These are phyloP conservation scores for Neoascochyta sp. DNA, from an alignment of 2,329 filamentous ascomycete genomes.

Conservation along the genomic window DNA sequence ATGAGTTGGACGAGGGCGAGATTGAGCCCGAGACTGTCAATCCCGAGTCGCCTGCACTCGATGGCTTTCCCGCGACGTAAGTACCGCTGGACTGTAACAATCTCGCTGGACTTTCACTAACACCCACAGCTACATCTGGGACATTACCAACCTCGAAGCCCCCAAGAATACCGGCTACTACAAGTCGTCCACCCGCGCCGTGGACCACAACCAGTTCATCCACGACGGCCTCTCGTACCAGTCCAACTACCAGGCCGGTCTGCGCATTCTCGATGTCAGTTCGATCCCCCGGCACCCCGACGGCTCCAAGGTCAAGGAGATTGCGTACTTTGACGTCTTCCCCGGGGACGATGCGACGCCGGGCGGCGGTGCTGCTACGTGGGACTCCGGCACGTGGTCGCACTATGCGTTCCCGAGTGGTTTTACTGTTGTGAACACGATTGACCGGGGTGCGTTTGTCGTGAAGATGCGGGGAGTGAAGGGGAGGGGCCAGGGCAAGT, in stretches of 20 bases:
- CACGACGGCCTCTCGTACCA: conserved; percentile 42
- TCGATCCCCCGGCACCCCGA: conserved; percentile 38
- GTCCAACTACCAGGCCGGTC: conserved; percentile 44
- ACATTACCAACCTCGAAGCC: conserved; percentile 36
- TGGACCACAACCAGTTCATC: conserved; percentile 49
- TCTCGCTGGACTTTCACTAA: too few species aligned
- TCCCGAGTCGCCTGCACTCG: conserved; percentile 26
- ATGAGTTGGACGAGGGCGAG: conserved; percentile 40
- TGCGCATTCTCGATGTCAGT: conserved; percentile 43
- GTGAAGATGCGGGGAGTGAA: conserved; percentile 25
- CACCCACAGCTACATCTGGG: conserved; percentile 39
- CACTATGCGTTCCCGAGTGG: conserved; percentile 41
- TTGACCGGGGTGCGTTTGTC: conserved; percentile 43
- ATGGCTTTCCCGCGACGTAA: conserved; percentile 37
- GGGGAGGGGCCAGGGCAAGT: conserved; percentile 26
- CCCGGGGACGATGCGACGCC: conserved; percentile 38
- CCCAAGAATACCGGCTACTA: conserved; percentile 42
- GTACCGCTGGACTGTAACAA: too few species aligned
- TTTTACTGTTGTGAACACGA: conserved; percentile 49
- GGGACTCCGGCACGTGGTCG: conserved; percentile 44
- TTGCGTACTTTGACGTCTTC: conserved; percentile 44
- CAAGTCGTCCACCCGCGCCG: conserved; percentile 37
- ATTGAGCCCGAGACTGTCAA: conserved; percentile 18
- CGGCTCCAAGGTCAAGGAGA: conserved; percentile 40
- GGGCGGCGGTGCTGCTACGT: conserved; percentile 36